A percentile compares a stretch with the other conserved stretches of the same genome.
Conservation (phyloP, 2,329 filamentous ascomycete species). For the Escovopsis sp. region DNA sequence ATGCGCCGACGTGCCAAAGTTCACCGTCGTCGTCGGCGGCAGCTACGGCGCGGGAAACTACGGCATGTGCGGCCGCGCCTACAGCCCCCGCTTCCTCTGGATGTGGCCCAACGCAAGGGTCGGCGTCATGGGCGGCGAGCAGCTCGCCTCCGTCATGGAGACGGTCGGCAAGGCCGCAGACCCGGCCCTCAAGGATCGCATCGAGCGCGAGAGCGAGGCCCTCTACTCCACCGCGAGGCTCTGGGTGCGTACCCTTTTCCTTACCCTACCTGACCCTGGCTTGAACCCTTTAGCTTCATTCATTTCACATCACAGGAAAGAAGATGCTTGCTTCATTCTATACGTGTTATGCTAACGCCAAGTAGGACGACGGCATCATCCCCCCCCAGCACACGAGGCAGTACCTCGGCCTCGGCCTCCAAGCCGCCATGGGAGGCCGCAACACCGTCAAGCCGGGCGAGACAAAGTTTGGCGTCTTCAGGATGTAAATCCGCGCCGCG, state of each 20-base stretch:
- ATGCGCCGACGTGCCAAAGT: slow-evolving; percentile 88
- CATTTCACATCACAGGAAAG: not conserved
- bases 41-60: slow-evolving; percentile 94
- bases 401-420: slow-evolving; percentile 58
- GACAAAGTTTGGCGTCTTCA: slow-evolving; percentile 66
- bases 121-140: slow-evolving; percentile 90
- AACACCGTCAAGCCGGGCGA: slow-evolving; percentile 45
- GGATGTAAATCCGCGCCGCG: slow-evolving; percentile 41
- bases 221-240: slow-evolving; percentile 76
- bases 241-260: slow-evolving; percentile 46
- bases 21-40: slow-evolving; percentile 89
- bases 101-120: slow-evolving; percentile 98
- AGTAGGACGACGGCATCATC: slow-evolving; percentile 64
- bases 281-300: too few relatives aligned
- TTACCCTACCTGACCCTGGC: not conserved
- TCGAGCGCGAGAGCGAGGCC: slow-evolving; percentile 81
- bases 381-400: slow-evolving; percentile 60
- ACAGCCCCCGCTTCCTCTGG: slow-evolving; percentile 81
- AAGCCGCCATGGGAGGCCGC: slow-evolving; percentile 54
- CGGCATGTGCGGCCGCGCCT: slow-evolving; percentile 93
- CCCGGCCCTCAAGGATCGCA: slow-evolving; percentile 64
- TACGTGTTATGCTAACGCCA: not conserved
- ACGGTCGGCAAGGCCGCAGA: slow-evolving; percentile 76
- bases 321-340: not conserved
- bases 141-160: slow-evolving; percentile 86